A percentile compares a stretch with the other conserved stretches of the same genome.
Evolutionary conservation across 345 rosid genomes (phyloP).

Genomic region (Eucalyptus paniculata): DNA sequence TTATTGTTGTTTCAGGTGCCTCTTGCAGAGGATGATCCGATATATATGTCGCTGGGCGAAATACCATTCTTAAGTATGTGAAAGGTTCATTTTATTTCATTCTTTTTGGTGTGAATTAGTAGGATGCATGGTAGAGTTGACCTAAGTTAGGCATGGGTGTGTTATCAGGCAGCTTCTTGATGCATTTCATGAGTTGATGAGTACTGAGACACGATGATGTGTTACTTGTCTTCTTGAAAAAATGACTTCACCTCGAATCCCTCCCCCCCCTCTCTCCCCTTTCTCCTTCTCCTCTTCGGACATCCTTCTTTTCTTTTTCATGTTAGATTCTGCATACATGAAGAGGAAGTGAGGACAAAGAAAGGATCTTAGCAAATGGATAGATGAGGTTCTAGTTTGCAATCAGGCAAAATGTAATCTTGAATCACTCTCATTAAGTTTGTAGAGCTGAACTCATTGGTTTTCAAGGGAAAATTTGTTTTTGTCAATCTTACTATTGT

Average conservation of each 20-base stretch:
- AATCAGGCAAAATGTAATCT: not conserved
- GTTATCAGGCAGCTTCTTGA: not conserved
- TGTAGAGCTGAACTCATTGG: not conserved
- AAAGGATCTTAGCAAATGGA: not conserved
- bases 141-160: not conserved
- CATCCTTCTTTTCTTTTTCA: not conserved
- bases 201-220: not conserved
- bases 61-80: slow-evolving; percentile 45
- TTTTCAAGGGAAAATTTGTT: not conserved
- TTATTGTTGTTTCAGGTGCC: slow-evolving; percentile 37
- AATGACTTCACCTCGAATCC: not conserved
- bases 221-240: not conserved
- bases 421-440: not conserved
- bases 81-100: not conserved
- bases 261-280: rapidly evolving
- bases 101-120: not conserved
- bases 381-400: not conserved
- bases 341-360: not conserved
- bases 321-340: not conserved
- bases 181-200: not conserved
- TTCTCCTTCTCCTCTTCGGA: not conserved
- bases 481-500: not conserved
- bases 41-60: slow-evolving; percentile 96
- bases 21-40: slow-evolving; percentile 79
- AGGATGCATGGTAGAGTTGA: not conserved